Conservation (phyloP, 768 basidiomycete genomes). For the Macrolepiota dolichaula region DNA sequence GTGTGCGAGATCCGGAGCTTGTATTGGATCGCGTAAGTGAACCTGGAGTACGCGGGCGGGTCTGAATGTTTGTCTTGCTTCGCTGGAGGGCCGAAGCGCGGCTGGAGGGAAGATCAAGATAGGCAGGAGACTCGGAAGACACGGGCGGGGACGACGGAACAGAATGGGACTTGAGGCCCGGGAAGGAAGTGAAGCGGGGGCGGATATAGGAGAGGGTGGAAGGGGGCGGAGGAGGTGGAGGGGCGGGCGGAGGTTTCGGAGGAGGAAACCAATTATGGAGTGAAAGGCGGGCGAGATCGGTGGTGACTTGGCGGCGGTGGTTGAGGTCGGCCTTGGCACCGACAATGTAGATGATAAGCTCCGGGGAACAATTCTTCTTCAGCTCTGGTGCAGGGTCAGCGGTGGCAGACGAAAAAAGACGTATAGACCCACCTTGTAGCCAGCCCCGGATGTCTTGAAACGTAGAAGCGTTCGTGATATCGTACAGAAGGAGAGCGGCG, state of each 20-base stretch:
- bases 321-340: slow-evolving; percentile 88
- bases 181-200: slow-evolving; percentile 74
- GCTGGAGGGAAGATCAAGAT: slow-evolving; percentile 56
- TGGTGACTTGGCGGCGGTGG: slow-evolving; percentile 68
- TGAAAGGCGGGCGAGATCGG: slow-evolving; percentile 79
- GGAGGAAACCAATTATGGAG: slow-evolving; percentile 89
- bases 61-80: slow-evolving; percentile 42
- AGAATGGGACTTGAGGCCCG: slow-evolving; percentile 60
- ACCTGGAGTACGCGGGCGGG: slow-evolving; percentile 46
- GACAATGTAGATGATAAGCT: slow-evolving; percentile 92
- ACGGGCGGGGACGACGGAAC: slow-evolving; percentile 40
- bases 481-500: slow-evolving; percentile 91
- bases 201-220: slow-evolving; percentile 76
- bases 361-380: slow-evolving; percentile 85
- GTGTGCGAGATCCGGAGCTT: slow-evolving; percentile 40
- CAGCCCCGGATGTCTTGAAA: slow-evolving; percentile 92
- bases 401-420: slow-evolving; percentile 16
- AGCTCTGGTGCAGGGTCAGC: slow-evolving; percentile 51
- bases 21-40: slow-evolving; percentile 49
- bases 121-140: slow-evolving; percentile 57
- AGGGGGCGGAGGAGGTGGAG: slow-evolving; percentile 50
- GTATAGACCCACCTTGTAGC: slow-evolving; percentile 66
- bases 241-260: slow-evolving; percentile 63
- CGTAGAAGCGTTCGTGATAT: slow-evolving; percentile 85
- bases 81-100: slow-evolving; percentile 52